Percentiles rank a stretch among this genome's conserved stretches.
These are phyloP conservation scores for Naganishia vishniacii DNA, from an alignment of 768 basidiomycete species.

Conservation along the genomic window DNA sequence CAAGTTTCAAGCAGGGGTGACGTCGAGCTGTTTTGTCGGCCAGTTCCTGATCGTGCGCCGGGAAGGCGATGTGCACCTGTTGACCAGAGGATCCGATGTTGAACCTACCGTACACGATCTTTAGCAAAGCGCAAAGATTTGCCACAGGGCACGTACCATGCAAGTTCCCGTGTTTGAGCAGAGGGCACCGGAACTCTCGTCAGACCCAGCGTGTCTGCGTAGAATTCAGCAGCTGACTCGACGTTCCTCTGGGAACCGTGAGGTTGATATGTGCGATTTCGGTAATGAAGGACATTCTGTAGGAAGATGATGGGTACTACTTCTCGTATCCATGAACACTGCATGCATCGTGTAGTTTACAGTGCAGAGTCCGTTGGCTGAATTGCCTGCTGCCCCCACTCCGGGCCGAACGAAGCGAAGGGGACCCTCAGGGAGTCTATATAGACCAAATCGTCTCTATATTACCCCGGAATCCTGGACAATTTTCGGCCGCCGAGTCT, in stretches of 20 bases:
- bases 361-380: neutral
- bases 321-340: too few relatives aligned
- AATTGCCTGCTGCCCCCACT: too few relatives aligned
- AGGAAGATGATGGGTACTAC: neutral
- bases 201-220: slow-evolving; percentile 41
- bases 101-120: slow-evolving; percentile 10
- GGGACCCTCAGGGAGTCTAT: too few relatives aligned
- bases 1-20: slow-evolving; percentile 40
- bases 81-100: slow-evolving; percentile 24
- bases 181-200: slow-evolving; percentile 38
- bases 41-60: slow-evolving; percentile 18
- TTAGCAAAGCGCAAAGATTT: neutral
- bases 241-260: slow-evolving; percentile 37
- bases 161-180: slow-evolving; percentile 33
- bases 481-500: too few relatives aligned
- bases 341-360: too few relatives aligned
- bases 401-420: too few relatives aligned
- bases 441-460: too few relatives aligned
- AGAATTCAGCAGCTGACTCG: slow-evolving; percentile 43
- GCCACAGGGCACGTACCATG: slow-evolving; percentile 33
- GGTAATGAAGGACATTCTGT: slow-evolving; percentile 17
- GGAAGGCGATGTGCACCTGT: slow-evolving; percentile 29
- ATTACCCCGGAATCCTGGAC: too few relatives aligned
- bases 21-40: slow-evolving; percentile 23
- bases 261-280: slow-evolving; percentile 41